Base-by-base conservation (phyloP, 768 basidiomycete species). In the Collybiopsis luxurians region DNA sequence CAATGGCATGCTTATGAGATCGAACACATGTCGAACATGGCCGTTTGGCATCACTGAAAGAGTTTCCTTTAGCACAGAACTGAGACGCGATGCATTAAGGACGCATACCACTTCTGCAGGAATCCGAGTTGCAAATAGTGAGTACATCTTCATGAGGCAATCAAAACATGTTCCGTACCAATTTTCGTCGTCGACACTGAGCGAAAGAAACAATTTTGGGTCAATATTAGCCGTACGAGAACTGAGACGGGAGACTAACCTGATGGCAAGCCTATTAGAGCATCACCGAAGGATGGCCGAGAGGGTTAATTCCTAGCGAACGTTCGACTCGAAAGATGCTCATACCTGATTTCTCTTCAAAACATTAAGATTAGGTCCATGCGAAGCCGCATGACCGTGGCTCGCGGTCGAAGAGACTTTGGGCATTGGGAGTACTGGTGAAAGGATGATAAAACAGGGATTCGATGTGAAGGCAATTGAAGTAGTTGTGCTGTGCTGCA, bases 11-110 rank as follows among this genome's bases (percentile, higher is more conserved):
- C 1, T 85, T 77, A 74, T 89, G 87, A 21, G 88, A 90, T 30
- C 89, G 82, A 57, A 85, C 75, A 65, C 89, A 90, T 2, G 89
- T 90, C 26, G 88, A 85, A 64, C 89, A 90, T 4, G 89, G 89
- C 40, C 85, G 74, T 65, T 86, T 84, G 6, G 89, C 87, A 63
- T 91, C 89, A 66, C 89, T 90, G 59, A 31, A 34, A 24, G 6
- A 15, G 30, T 45, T 13, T 19, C 60, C 31, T 36, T 56, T 39
- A 60, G 49, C 31, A 55, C 19, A 30, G 47, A 19, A 51, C 38
- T 48, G 44, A 31, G 34, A n/a, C 30, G 21, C n/a, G n/a, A n/a
- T n/a, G n/a, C n/a, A n/a, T n/a, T n/a, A n/a, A 55, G 40, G 30
- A 21, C 54, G 51, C 53, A 56, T 72, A 86, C 85, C 85, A 87